A percentile compares a stretch with the other conserved stretches of the same genome.
phyloP scores from a whole-genome alignment of 768 basidiomycete species.

The Boletus tomentosulus region DNA sequence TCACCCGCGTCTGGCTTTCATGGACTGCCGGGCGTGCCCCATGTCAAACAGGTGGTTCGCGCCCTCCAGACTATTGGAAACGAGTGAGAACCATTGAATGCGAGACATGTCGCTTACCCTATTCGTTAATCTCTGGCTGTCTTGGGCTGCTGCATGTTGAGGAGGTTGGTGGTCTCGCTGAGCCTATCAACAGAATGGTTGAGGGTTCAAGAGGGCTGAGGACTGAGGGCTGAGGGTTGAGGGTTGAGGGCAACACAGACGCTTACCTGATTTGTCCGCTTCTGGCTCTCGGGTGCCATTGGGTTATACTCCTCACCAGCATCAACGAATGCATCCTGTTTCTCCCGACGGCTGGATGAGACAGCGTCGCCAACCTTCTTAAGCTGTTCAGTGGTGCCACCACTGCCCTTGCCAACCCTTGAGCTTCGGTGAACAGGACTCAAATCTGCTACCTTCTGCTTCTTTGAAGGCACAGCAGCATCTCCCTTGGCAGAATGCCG shows the following conservation, averaged over 20 bases:
- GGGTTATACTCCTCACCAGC: background rate
- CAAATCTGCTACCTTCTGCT: background rate
- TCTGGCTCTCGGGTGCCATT: background rate
- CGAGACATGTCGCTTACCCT: background rate
- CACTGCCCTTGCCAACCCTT: background rate
- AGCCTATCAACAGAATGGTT: background rate
- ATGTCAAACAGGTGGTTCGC: background rate
- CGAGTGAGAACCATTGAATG: background rate
- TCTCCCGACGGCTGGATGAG: background rate
- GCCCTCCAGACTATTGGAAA: background rate
- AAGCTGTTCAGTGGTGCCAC: background rate
- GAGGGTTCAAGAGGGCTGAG: too few species aligned
- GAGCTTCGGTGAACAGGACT: background rate
- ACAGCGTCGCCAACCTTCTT: background rate
- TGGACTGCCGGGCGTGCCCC: background rate
- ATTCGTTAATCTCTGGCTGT: background rate
- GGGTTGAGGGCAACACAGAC: background rate
- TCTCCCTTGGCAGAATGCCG: too few species aligned
- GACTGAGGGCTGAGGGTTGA: too few species aligned
- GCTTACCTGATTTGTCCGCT: background rate
- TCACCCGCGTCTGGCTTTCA: background rate
- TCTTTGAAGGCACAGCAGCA: too few species aligned
- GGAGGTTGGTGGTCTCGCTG: background rate
- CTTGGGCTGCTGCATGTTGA: background rate
- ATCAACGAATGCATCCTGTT: background rate